A percentile compares a stretch with the other conserved stretches of the same genome.
Evolutionary conservation across 2,329 filamentous ascomycete genomes (phyloP).

Genomic region (Fusarium sp.): DNA sequence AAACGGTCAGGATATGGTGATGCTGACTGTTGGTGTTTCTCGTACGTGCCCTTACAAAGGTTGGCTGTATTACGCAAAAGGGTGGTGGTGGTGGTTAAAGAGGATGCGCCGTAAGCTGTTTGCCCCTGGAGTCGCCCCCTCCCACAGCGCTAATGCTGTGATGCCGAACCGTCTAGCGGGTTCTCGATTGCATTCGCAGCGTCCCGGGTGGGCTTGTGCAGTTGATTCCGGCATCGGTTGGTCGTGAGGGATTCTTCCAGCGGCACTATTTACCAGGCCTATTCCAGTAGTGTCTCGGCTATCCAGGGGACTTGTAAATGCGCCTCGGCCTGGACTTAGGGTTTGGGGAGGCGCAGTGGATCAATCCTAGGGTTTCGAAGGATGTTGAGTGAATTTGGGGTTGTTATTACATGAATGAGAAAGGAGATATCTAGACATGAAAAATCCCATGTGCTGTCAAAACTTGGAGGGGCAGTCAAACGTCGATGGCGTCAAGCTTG

Average conservation of each 20-base stretch:
- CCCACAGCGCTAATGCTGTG: conserved; percentile 28
- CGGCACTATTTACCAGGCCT: conserved; percentile 29
- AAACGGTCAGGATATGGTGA: conserved; percentile 28
- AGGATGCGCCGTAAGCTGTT: conserved; percentile 26
- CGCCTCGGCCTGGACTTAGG: conserved; percentile 31
- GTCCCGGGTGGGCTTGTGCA: conserved; percentile 31
- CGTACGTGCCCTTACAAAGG: neutral
- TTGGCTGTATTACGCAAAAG: neutral
- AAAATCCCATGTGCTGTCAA: neutral
- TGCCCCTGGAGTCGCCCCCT: conserved; percentile 20
- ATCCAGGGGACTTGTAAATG: conserved; percentile 19
- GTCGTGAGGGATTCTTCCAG: conserved; percentile 27
- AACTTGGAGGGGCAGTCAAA: conserved; percentile 11
- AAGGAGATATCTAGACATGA: neutral
- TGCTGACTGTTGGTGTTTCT: conserved; percentile 33
- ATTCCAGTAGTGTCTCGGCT: conserved; percentile 32
- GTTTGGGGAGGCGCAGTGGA: conserved; percentile 32
- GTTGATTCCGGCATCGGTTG: conserved; percentile 34
- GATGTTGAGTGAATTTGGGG: neutral
- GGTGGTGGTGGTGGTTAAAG: conserved; percentile 14
- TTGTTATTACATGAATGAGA: neutral
- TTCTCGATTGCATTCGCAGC: conserved; percentile 33
- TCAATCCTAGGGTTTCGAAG: conserved; percentile 32
- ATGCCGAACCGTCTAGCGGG: conserved; percentile 34
- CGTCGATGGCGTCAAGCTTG: conserved; percentile 7